These are phyloP conservation scores for Yamadazyma takamatsuzukensis DNA, from an alignment of 805 yeast genomes.

Conservation along the genomic window DNA sequence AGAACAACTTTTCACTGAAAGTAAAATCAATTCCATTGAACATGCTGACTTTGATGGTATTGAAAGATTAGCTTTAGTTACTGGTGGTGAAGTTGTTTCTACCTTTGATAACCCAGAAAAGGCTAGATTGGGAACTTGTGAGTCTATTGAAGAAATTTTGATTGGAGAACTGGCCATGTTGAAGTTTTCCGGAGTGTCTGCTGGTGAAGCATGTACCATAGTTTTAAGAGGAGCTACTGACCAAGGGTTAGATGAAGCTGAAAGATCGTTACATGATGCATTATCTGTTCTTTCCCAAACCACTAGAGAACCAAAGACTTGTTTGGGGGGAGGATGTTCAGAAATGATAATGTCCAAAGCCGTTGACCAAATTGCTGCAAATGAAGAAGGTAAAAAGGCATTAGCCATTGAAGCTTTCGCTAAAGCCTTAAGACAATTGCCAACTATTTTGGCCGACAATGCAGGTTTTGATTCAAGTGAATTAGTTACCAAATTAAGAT, in stretches of 20 bases:
- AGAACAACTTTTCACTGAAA: constrained; percentile 87
- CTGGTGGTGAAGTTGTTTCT: constrained; percentile 97
- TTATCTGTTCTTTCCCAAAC: constrained; percentile 93
- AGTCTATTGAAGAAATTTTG: constrained; percentile 81
- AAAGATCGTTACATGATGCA: constrained; percentile 79
- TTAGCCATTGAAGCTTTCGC: constrained; percentile 95
- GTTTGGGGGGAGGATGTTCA: constrained; percentile 92
- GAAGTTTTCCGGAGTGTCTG: constrained; percentile 91
- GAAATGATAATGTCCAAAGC: constrained; percentile 93
- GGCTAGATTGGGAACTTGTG: constrained; percentile 86
- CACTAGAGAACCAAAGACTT: constrained; percentile 86
- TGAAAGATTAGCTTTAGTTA: constrained; percentile 91
- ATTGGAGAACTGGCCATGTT: constrained; percentile 91
- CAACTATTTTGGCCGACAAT: constrained; percentile 93
- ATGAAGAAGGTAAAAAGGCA: constrained; percentile 88
- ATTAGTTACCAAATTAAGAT: constrained; percentile 81
- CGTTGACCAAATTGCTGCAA: constrained; percentile 88
- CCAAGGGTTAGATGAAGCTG: constrained; percentile 46
- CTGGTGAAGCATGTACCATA: constrained; percentile 94
- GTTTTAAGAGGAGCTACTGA: constrained; percentile 67
- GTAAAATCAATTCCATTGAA: constrained; percentile 86
- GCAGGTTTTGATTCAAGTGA: constrained; percentile 97
- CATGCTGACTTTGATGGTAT: constrained; percentile 99
- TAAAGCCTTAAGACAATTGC: constrained; percentile 88
- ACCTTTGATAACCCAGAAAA: constrained; percentile 91